These are phyloP conservation scores for Candida glucosophila DNA, from an alignment of 1,139 yeast genomes.

Conservation along the genomic window DNA sequence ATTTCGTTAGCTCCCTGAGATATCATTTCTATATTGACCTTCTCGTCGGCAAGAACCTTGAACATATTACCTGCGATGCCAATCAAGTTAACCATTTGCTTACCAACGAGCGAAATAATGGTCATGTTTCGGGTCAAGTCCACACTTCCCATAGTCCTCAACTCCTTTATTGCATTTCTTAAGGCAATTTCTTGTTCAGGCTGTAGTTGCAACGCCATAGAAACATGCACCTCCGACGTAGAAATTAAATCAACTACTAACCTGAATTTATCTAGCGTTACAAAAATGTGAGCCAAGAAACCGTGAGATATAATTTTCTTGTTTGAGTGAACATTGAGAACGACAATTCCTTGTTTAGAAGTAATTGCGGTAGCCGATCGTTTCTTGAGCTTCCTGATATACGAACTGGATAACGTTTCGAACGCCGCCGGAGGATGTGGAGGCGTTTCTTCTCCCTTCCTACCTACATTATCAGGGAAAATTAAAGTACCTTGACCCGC, in stretches of 20 bases:
- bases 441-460: constrained; percentile 83
- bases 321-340: constrained; percentile 86
- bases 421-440: constrained; percentile 89
- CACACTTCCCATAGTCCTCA: constrained; percentile 75
- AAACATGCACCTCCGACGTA: constrained; percentile 94
- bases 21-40: constrained; percentile 93
- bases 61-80: constrained; percentile 99
- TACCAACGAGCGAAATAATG: constrained; percentile 89
- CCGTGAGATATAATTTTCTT: constrained; percentile 92
- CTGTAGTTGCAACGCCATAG: constrained; percentile 89
- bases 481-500: constrained; percentile 84
- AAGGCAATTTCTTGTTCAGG: constrained; percentile 51
- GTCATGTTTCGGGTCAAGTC: constrained; percentile 85
- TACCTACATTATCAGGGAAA: constrained; percentile 81
- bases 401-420: constrained; percentile 39
- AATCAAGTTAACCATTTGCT: constrained; percentile 91
- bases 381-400: constrained; percentile 41
- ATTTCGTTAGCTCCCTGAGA: constrained; percentile 98
- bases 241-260: constrained; percentile 92
- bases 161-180: constrained; percentile 65
- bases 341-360: constrained; percentile 86
- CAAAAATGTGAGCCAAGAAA: constrained; percentile 82
- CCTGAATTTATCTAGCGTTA: constrained; percentile 74
- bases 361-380: constrained; percentile 96
- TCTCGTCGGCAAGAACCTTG: constrained; percentile 85